Percentiles rank a stretch among this genome's conserved stretches.
Conservation (phyloP, 2,329 filamentous ascomycete species). For the Venturia carpophila region DNA sequence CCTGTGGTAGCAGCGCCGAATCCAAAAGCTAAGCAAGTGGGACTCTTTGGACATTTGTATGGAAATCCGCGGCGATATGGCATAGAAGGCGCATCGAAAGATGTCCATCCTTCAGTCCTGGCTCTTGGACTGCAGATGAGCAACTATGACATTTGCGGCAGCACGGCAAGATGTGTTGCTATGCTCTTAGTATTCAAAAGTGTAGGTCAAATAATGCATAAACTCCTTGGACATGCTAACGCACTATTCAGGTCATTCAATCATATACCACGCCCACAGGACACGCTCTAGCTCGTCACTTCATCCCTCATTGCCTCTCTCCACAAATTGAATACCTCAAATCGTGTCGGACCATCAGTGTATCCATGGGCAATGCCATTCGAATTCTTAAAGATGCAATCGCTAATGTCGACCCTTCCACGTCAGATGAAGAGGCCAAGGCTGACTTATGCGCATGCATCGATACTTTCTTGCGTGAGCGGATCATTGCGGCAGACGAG, state of each 20-base stretch:
- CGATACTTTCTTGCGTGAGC: slow-evolving; percentile 83
- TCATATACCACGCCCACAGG: slow-evolving; percentile 84
- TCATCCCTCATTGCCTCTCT: slow-evolving; percentile 83
- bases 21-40: slow-evolving; percentile 39
- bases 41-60: slow-evolving; percentile 78
- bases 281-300: slow-evolving; percentile 79
- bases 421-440: slow-evolving; percentile 63
- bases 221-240: slow-evolving; percentile 14
- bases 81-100: slow-evolving; percentile 54
- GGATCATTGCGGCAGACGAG: slow-evolving; percentile 77
- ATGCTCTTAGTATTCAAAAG: slow-evolving; percentile 85
- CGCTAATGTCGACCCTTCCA: slow-evolving; percentile 81
- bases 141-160: slow-evolving; percentile 80
- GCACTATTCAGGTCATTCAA: slow-evolving; percentile 62
- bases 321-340: slow-evolving; percentile 93
- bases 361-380: slow-evolving; percentile 95
- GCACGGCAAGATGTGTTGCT: slow-evolving; percentile 77
- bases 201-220: slow-evolving; percentile 40
- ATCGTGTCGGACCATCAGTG: slow-evolving; percentile 89
- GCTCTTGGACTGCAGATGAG: slow-evolving; percentile 85
- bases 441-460: slow-evolving; percentile 69
- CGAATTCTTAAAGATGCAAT: slow-evolving; percentile 90
- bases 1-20: slow-evolving; percentile 8
- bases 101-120: slow-evolving; percentile 79
- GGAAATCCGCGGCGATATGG: slow-evolving; percentile 63